Base-by-base conservation (phyloP, 1,139 yeast genomes). In the Magnusiomyces paraingens region DNA sequence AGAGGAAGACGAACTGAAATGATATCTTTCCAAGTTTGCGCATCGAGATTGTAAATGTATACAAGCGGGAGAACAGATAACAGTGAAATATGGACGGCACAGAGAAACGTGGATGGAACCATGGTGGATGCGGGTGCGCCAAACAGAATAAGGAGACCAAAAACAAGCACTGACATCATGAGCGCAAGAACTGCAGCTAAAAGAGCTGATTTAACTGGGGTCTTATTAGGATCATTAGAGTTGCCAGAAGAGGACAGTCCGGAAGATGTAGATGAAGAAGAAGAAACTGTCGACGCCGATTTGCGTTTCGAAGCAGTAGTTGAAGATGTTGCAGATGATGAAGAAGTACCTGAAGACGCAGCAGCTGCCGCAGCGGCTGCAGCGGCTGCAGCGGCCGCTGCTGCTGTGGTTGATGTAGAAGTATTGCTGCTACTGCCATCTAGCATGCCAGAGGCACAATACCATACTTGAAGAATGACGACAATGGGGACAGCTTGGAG, bases 41-140 rank as follows among this genome's bases (percentile, higher is more conserved):
- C 73, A 61, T 83, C 82, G 59, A 83, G 76, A 57, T 81, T 79
- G 66, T 82, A 81, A 43, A 79, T 76, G 50, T 82, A 74, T 22
- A 86, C 73, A 32, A 88, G 69, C 29, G 96, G 95, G 58, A 77
- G 79, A 3, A 84, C 74, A 0, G 83, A 72, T 51, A 90, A 67
- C 39, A 82, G 64, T 6, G 93, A 75, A 38, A 87, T 70, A 66
- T 89, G 95, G 18, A 77, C 70, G 0, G 95, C 76, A 52, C 88
- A 71, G 8, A 84, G 67, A 58, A 78, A 75, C 0, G 96, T 88
- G 62, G 83, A 84, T n/a, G 62, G 59, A 22, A 79, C 62, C 50
- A 77, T 75, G 1, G 80, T 73, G 1, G 82, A 73, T 45, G 86
- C 73, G 21, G 98, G 97, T 0, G 97, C 96, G 5, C 99, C 99